Base-by-base conservation (phyloP, 441 rosid genomes). In the Populus hybrid region DNA sequence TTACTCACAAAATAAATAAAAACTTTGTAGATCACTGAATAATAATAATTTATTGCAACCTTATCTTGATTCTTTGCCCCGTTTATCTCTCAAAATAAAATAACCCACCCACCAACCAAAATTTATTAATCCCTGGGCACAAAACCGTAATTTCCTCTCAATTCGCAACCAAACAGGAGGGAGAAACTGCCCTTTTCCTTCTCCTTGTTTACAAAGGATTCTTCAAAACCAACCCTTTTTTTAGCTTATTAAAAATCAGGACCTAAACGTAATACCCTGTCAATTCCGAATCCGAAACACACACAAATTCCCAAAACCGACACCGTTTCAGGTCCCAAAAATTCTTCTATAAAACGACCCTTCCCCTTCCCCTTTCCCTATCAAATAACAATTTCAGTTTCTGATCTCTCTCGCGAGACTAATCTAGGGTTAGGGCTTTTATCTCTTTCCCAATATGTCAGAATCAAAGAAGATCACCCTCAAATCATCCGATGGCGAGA, bases 391-490 rank as follows among this genome's bases (percentile, higher is more conserved):
- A 69, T 30, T 69, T 69, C 1, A 1, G 3, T 5, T 20, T 8
- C 42, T 35, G 14, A 30, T 16, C 0, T 21, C 36, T 66, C 34
- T 26, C 1, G 2, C 8, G 8, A 14, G 36, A 5, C 6, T 10
- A 23, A 28, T 30, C 46, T 26, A 71, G 74, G 32, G 74, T 24
- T 71, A 71, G 74, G 74, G 35, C 11, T 71, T 46, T 40, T 46
- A 8, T 70, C 14, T 14, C 30, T 38, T 9, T 30, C 4, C 5
- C 42, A 20, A 64, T 26, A 70, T 40, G 82, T 71, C 77, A 40
- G n/a, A 32, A 8, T 7, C 83, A 6, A 79, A 78, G 77, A 82
- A 63, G 57, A 68, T 83, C 28, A 38, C 72, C 8, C 80, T 86
- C 30, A 82, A 68, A 78, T 81, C 85, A 21, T 81, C 77, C 6